Conservation (phyloP, 164 flowering plant species). For the Aristolochia contorta region DNA sequence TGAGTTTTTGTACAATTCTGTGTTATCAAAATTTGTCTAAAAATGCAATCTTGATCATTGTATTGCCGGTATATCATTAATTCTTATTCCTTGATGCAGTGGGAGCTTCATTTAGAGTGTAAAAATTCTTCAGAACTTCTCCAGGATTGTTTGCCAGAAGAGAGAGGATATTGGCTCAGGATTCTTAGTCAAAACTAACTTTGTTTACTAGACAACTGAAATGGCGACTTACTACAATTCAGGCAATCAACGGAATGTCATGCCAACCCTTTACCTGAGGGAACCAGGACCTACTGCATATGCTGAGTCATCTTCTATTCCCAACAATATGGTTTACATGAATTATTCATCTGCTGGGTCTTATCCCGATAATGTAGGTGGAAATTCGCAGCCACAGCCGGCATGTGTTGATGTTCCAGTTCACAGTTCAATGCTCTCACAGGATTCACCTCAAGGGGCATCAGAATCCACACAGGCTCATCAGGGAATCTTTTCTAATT, state of each 20-base stretch:
- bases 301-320: slow-evolving; percentile 36
- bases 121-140: neutral
- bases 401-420: slow-evolving; percentile 30
- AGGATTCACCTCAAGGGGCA: slow-evolving; percentile 28
- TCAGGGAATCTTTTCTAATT: slow-evolving; percentile 41
- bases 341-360: slow-evolving; percentile 44
- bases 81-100: neutral
- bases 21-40: too few relatives aligned
- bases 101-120: neutral
- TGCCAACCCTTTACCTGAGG: slow-evolving; percentile 40
- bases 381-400: slow-evolving; percentile 36
- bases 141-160: neutral
- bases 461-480: slow-evolving; percentile 35
- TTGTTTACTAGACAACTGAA: slow-evolving; percentile 5
- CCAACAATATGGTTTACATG: slow-evolving; percentile 50
- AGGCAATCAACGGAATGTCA: slow-evolving; percentile 45
- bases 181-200: neutral
- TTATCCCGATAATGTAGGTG: slow-evolving; percentile 39
- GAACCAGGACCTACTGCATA: slow-evolving; percentile 40
- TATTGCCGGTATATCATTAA: too few relatives aligned
- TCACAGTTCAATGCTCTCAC: slow-evolving; percentile 8
- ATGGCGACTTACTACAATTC: slow-evolving; percentile 75
- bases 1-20: too few relatives aligned
- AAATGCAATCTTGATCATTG: too few relatives aligned
- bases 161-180: neutral